phyloP scores from a whole-genome alignment of 768 basidiomycete genomes.

The Termitomyces sp. region DNA sequence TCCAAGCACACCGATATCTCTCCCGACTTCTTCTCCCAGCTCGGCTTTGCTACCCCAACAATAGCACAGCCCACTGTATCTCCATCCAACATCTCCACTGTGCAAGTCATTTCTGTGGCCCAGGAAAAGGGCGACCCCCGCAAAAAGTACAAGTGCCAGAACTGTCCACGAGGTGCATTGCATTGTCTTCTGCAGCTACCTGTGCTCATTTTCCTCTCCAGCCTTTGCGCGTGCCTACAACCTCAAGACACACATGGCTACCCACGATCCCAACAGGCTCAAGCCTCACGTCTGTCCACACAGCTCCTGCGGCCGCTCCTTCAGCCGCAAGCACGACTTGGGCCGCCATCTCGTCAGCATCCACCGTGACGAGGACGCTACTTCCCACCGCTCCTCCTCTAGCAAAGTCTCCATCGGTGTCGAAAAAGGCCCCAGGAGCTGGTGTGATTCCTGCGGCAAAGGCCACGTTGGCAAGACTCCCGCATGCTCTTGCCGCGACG shows the following conservation, averaged over 20 bases:
- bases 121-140: constrained; percentile 56
- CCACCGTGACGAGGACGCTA: constrained; percentile 66
- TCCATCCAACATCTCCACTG: constrained; percentile 52
- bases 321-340: constrained; percentile 92
- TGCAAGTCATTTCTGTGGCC: constrained; percentile 37
- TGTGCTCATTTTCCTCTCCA: constrained; percentile 24
- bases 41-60: constrained; percentile 37
- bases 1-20: constrained; percentile 35
- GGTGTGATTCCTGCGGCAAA: constrained; percentile 78
- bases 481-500: constrained; percentile 60
- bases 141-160: constrained; percentile 75
- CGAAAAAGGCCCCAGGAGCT: constrained; percentile 55
- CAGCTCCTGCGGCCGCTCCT: constrained; percentile 81
- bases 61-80: constrained; percentile 47
- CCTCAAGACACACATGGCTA: constrained; percentile 92
- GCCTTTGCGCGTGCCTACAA: constrained; percentile 95
- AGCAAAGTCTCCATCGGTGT: constrained; percentile 63
- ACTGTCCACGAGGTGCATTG: constrained; percentile 66
- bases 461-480: constrained; percentile 53
- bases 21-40: constrained; percentile 45
- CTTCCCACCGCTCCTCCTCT: constrained; percentile 34
- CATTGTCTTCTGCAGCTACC: not conserved
- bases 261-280: constrained; percentile 87
- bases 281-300: constrained; percentile 92
- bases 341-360: constrained; percentile 87